phyloP scores from a whole-genome alignment of 148 eudicot species.

The Cornus controversa region DNA sequence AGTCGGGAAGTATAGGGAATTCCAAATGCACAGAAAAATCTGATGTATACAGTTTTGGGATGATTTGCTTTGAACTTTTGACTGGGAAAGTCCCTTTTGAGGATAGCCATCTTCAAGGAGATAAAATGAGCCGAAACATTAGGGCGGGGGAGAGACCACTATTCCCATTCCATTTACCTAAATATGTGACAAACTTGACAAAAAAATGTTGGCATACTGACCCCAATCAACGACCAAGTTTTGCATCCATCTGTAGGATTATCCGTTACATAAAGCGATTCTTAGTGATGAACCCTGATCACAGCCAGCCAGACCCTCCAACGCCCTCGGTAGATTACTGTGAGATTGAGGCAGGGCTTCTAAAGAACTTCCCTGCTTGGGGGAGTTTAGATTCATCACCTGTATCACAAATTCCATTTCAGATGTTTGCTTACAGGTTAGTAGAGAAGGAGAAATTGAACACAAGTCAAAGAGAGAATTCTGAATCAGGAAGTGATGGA shows the following conservation, averaged over 20 bases:
- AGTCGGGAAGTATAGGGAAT: conserved; percentile 15
- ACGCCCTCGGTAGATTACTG: conserved; percentile 49
- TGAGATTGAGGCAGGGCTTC: conserved; percentile 55
- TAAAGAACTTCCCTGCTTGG: conserved; percentile 42
- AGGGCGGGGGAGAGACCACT: conserved; percentile 77
- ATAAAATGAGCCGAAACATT: conserved; percentile 68
- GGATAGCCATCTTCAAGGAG: conserved; percentile 80
- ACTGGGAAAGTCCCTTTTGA: conserved; percentile 80
- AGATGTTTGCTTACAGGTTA: conserved; percentile 64
- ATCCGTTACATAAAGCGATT: conserved; percentile 63
- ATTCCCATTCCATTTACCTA: conserved; percentile 66
- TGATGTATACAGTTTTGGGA: conserved; percentile 81
- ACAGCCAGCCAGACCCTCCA: conserved; percentile 48
- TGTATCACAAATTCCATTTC: conserved; percentile 67
- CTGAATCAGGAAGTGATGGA: conserved; percentile 75
- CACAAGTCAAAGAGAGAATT: conserved; percentile 37
- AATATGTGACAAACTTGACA: conserved; percentile 50
- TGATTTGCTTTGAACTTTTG: conserved; percentile 79
- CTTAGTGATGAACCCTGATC: conserved; percentile 53
- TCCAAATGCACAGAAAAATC: conserved; percentile 52
- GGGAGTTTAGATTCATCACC: conserved; percentile 26
- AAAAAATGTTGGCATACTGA: conserved; percentile 77
- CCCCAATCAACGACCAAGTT: conserved; percentile 63
- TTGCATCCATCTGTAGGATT: conserved; percentile 66
- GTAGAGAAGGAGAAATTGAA: conserved; percentile 54